Conservation (phyloP, 305 asterid species). For the Rubia tinctorum region DNA sequence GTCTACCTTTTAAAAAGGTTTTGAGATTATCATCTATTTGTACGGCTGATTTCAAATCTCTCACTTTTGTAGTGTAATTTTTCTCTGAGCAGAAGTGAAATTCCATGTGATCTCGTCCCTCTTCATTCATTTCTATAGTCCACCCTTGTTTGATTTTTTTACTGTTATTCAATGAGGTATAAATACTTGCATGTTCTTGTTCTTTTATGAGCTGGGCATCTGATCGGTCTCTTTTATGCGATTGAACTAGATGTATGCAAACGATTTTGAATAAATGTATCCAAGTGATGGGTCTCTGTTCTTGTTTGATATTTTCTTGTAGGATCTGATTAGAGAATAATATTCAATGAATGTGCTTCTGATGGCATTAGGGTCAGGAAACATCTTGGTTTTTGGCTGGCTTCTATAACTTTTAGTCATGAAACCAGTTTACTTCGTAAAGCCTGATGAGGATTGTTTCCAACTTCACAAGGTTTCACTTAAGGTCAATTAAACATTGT, state of each 20-base stretch:
- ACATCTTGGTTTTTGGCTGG: no score
- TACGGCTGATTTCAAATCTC: background rate
- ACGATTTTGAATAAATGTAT: background rate
- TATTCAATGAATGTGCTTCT: background rate
- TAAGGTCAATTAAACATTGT: background rate
- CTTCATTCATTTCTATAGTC: background rate
- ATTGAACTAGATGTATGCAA: no score
- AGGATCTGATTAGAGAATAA: background rate
- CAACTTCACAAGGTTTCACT: background rate
- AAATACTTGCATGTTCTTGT: no score
- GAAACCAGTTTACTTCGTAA: no score
- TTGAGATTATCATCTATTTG: background rate
- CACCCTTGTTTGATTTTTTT: background rate
- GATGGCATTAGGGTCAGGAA: background rate
- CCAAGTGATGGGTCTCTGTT: background rate
- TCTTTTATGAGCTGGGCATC: no score
- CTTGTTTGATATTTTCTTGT: background rate
- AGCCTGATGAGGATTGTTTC: no score
- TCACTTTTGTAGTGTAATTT: background rate
- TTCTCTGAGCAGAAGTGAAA: background rate
- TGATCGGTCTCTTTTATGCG: no score
- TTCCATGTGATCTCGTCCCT: background rate
- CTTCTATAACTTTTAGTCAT: no score
- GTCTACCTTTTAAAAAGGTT: background rate
- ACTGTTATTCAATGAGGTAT: background rate